Percentiles rank a stretch among this genome's conserved stretches.
Conservation (phyloP, 371 early-diverging fungal genomes). For the Fennellomyces sp. region DNA sequence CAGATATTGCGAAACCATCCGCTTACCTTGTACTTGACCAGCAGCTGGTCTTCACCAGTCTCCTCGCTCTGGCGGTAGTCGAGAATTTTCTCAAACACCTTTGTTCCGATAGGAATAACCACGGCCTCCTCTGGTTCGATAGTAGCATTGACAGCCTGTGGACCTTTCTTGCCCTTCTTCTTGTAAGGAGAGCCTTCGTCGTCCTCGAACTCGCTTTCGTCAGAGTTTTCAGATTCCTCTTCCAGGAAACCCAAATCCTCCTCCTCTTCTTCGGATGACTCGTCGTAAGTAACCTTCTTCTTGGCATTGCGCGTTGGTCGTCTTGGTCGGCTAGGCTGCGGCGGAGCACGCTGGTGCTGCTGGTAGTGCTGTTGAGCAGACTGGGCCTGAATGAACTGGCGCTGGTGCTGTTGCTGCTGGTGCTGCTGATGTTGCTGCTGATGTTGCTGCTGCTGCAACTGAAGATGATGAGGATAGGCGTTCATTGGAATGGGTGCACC, state of each 20-base stretch:
- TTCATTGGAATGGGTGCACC: conserved; percentile 9
- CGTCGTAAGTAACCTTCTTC: conserved; percentile 43
- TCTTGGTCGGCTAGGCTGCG: conserved; percentile 32
- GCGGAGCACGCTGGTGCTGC: conserved; percentile 20
- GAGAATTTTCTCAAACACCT: conserved; percentile 70
- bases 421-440: conserved; percentile 10
- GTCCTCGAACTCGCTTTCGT: conserved; percentile 31
- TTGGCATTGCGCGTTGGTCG: conserved; percentile 39
- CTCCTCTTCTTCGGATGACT: conserved; percentile 49
- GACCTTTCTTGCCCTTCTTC: conserved; percentile 15
- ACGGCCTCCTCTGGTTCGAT: conserved; percentile 40
- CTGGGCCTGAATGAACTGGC: conserved; percentile 21
- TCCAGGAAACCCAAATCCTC: conserved; percentile 33
- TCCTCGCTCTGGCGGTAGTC: conserved; percentile 54
- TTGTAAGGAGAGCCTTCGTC: conserved; percentile 16
- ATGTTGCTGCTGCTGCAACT: conserved; percentile 7
- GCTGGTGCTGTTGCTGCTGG: conserved; percentile 17
- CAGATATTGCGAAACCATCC: neutral
- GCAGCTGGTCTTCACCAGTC: conserved; percentile 45
- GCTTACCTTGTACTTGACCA: conserved; percentile 77
- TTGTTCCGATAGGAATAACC: conserved; percentile 74
- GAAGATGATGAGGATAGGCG: conserved; percentile 8
- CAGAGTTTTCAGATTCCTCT: conserved; percentile 31
- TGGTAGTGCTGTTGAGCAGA: conserved; percentile 40
- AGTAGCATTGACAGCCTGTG: conserved; percentile 6